Evolutionary conservation across 352 stramenopile species (phyloP), one percentile per base, ranked within the genome.

Genomic region (Pythium rhizo-oryzae): DNA sequence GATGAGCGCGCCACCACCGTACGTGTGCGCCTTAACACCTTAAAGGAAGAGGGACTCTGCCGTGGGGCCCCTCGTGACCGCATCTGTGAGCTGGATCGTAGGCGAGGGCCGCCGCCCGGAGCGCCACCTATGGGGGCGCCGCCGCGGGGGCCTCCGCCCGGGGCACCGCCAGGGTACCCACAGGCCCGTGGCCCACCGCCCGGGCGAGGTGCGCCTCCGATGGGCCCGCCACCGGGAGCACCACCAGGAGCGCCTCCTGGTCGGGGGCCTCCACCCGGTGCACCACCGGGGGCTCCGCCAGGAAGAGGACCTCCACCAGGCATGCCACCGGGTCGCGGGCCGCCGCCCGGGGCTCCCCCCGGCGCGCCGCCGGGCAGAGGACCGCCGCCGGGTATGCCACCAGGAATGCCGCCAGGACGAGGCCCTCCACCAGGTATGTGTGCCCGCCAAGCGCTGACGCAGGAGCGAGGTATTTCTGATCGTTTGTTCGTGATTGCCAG

Each of bases 171-270:
- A 30, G 71, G 70, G 30, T 90, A 88, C 37, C 83, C 84, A 13
- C 81, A 89, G 58, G 76, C 80, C 50, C 71, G 81, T 49, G 82
- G 81, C 4, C 80, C 81, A 25, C 79, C 80, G 2, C 84, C 82
- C 28, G 82, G 82, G 25, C 63, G 68, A 56, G 74, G 74, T 5
- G 71, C 75, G 55, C 74, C 77, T 6, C 78, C 84, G 6, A 72
- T 73, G 56, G 77, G 81, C 18, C 74, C 77, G 28, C 81, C 79
- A 19, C 75, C 76, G 77, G 80, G 80, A 84, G n/a, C 49, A 55
- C 49, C 49, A 30, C 49, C 50, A 37, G 50, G 47, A 9, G 47
- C 47, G 11, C 79, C 80, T 3, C 84, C 82, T 30, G 82, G 82
- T 28, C 63, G 68, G 56, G 74, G 74, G 4, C 67, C 75, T 56